Base-by-base conservation (phyloP, 495 filamentous ascomycete genomes). In the Penicillium simplicissimum region DNA sequence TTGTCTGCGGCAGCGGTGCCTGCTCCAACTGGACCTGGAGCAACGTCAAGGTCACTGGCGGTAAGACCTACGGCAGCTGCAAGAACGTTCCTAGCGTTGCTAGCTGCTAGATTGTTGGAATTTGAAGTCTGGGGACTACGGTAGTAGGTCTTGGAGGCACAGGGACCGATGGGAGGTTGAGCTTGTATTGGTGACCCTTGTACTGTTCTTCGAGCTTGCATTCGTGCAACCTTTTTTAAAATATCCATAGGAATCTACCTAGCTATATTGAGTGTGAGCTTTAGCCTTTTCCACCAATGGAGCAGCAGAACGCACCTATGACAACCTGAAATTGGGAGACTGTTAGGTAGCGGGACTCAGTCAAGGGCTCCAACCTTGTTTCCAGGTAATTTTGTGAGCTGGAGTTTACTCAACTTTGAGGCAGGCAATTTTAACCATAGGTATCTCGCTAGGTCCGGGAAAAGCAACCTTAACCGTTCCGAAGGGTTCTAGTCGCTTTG, bases 1-100 rank as follows among this genome's bases (percentile, higher is more conserved):
- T 88, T 52, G 77, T 82, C 34, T 86, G 84, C 47, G 83, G 76
- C 25, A 58, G 48, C 17, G 75, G 76, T 21, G 68, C 67, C 59
- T 72, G 72, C 63, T 61, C 64, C 0, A 58, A 74, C 59, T 85
- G 80, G 81, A 75, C 73, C n/a, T 84, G 77, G 79, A 67, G 64
- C 38, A 76, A 69, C 34, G 67, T 82, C 42, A 56, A 59, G 10
- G 68, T 85, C 23, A 79, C 73, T 17, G 83, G 82, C 37, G 82
- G 83, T 48, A 74, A 79, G 60, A 76, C 59, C 10, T 76, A 73
- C 62, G 66, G 62, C 19, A 68, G 66, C 42, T 84, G 81, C 61
- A 52, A 70, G 67, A 76, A 78, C 58, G 62, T 79, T 36, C 79
- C 80, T 25, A 67, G 67, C 43, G 69, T 61, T 34, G 73, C 69